Conservation (phyloP, 352 stramenopile genomes). For the Phytophthora crassamura region DNA sequence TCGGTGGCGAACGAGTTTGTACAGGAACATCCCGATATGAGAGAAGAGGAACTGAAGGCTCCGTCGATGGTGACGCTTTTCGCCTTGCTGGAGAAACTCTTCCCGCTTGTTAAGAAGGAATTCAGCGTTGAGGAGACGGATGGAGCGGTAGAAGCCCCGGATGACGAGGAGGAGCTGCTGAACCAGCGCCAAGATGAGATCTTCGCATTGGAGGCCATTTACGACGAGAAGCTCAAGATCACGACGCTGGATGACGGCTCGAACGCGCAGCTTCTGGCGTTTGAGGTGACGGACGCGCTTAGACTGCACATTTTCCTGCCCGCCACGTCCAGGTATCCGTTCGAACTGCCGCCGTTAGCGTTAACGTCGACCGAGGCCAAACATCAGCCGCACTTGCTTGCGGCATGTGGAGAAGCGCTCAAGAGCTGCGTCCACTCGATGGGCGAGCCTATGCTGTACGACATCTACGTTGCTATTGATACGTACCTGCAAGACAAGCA, state of each 20-base stretch:
- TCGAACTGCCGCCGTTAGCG: conserved; percentile 68
- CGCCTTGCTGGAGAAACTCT: conserved; percentile 48
- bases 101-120: conserved; percentile 51
- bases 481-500: conserved; percentile 49
- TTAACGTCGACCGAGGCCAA: conserved; percentile 48
- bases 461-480: conserved; percentile 77
- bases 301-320: conserved; percentile 67
- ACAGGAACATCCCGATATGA: conserved; percentile 21
- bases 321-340: conserved; percentile 69
- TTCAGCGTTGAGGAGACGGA: conserved; percentile 39
- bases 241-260: conserved; percentile 28
- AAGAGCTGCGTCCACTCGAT: conserved; percentile 58
- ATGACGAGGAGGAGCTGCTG: conserved; percentile 52
- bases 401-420: conserved; percentile 52
- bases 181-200: conserved; percentile 75
- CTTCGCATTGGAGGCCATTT: conserved; percentile 85
- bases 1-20: conserved; percentile 54
- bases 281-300: conserved; percentile 57
- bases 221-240: conserved; percentile 70
- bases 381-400: conserved; percentile 54
- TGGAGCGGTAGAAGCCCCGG: conserved; percentile 12
- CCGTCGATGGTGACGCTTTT: conserved; percentile 48
- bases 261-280: conserved; percentile 42
- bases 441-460: conserved; percentile 85
- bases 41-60: conserved; percentile 43